Percentiles rank a stretch among this genome's conserved stretches.
These are phyloP conservation scores for Leccinum truebloodii DNA, from an alignment of 768 basidiomycete genomes.

Conservation along the genomic window DNA sequence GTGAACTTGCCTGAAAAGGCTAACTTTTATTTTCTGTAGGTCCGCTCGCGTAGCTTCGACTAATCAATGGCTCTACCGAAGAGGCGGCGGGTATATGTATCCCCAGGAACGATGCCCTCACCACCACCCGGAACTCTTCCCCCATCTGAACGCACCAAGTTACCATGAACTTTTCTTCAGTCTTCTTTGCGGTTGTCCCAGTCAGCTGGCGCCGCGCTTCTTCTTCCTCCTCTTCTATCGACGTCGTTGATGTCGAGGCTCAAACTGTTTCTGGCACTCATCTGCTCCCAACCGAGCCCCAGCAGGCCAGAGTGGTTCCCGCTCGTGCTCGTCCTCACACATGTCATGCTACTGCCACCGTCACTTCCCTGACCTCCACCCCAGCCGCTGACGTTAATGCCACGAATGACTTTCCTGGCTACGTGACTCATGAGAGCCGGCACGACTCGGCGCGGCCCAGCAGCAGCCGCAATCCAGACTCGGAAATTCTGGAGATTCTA, in stretches of 20 bases:
- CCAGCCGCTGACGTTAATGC: constrained; percentile 2
- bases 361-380: not conserved
- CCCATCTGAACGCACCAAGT: not conserved
- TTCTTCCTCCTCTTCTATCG: constrained; percentile 4
- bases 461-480: not conserved
- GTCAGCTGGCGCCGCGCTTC: constrained; percentile 18
- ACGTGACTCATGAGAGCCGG: constrained; percentile 31
- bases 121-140: not conserved
- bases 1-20: constrained; percentile 1
- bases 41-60: too few relatives aligned
- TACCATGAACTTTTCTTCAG: not conserved
- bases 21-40: constrained; percentile 3
- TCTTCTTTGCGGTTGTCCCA: constrained; percentile 1
- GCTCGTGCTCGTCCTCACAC: constrained; percentile 8
- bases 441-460: constrained; percentile 29
- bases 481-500: not conserved
- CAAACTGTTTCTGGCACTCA: constrained; percentile 10
- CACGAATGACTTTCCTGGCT: constrained; percentile 31
- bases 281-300: constrained; percentile 7
- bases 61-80: not conserved
- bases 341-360: not conserved
- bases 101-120: not conserved
- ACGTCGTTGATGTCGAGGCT: constrained; percentile 15
- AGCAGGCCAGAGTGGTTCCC: constrained; percentile 6
- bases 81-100: constrained; percentile 5